Evolutionary conservation across 495 filamentous ascomycete genomes (phyloP).

Genomic region (Pseudoneurospora amorphoporcata): DNA sequence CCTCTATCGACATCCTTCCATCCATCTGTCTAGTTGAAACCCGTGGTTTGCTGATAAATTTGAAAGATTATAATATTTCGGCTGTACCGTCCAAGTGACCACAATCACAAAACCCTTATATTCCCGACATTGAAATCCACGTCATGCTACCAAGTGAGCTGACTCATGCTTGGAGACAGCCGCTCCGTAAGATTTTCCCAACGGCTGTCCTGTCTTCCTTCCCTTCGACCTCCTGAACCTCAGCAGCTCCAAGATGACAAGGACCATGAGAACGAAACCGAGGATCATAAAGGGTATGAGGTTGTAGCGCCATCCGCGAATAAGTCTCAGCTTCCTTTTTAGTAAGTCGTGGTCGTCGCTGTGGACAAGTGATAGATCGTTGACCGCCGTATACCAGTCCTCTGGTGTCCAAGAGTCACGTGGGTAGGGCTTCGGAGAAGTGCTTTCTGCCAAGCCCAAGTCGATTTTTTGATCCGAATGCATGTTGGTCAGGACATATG

Average conservation of each 20-base stretch:
- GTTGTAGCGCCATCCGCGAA: constrained; percentile 46
- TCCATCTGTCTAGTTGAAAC: neutral
- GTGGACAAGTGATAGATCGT: constrained; percentile 32
- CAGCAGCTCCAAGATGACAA: constrained; percentile 33
- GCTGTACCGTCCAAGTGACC: neutral
- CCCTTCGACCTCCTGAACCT: constrained; percentile 1
- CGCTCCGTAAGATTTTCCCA: neutral
- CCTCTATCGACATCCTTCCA: neutral
- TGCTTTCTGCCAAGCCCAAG: constrained; percentile 16
- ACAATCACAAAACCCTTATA: neutral
- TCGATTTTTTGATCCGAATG: constrained; percentile 35
- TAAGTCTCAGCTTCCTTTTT: constrained; percentile 27
- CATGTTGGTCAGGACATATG: constrained; percentile 33
- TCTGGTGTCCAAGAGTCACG: constrained; percentile 42
- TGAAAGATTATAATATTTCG: neutral
- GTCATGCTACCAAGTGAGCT: neutral
- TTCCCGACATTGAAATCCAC: neutral
- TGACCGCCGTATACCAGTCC: constrained; percentile 43
- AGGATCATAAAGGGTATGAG: constrained; percentile 41
- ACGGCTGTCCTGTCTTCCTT: neutral
- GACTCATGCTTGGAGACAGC: neutral
- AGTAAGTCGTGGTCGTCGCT: constrained; percentile 26
- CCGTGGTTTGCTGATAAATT: neutral
- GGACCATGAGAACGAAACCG: constrained; percentile 31
- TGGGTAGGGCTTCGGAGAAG: constrained; percentile 33